These are phyloP conservation scores for Pseudogymnoascus sp. DNA, from an alignment of 2,329 filamentous ascomycete genomes.

Conservation along the genomic window DNA sequence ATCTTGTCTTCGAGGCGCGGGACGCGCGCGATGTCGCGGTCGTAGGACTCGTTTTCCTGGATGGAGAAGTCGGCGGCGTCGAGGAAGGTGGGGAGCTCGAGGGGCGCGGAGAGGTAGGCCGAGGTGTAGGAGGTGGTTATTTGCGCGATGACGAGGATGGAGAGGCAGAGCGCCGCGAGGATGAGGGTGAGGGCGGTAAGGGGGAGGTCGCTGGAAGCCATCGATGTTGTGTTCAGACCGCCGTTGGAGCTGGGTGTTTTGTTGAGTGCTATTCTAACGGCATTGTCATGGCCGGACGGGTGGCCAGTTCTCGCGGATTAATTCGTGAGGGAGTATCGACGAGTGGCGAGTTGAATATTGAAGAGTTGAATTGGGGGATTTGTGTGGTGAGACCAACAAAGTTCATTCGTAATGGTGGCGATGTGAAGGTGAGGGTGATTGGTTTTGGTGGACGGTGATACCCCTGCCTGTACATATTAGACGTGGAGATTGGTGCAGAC, in stretches of 20 bases:
- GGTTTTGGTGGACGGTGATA: constrained; percentile 4
- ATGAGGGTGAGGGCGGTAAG: constrained; percentile 42
- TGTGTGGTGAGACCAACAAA: not conserved
- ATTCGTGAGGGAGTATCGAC: not conserved
- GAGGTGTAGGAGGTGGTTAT: constrained; percentile 43
- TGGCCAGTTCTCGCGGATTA: constrained; percentile 1
- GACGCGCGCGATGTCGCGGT: constrained; percentile 50
- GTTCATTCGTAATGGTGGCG: constrained; percentile 6
- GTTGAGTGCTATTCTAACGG: not conserved
- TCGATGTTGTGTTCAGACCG: constrained; percentile 28
- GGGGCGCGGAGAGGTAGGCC: constrained; percentile 51
- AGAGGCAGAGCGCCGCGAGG: constrained; percentile 50
- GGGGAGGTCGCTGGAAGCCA: constrained; percentile 37
- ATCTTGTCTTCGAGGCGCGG: constrained; percentile 55
- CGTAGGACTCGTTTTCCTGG: constrained; percentile 57
- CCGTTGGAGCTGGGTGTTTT: not conserved
- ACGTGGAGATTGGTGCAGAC: constrained; percentile 1
- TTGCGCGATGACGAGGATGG: constrained; percentile 46
- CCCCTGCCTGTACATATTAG: constrained; percentile 1
- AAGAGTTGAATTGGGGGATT: not conserved
- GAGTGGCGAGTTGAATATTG: not conserved
- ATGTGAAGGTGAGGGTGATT: constrained; percentile 5
- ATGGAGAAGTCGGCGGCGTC: constrained; percentile 53
- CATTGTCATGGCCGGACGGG: constrained; percentile 2
- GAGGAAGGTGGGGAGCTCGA: constrained; percentile 49